These are phyloP conservation scores for Macadamia integrifolia DNA, from an alignment of 164 flowering plant species.

Conservation along the genomic window DNA sequence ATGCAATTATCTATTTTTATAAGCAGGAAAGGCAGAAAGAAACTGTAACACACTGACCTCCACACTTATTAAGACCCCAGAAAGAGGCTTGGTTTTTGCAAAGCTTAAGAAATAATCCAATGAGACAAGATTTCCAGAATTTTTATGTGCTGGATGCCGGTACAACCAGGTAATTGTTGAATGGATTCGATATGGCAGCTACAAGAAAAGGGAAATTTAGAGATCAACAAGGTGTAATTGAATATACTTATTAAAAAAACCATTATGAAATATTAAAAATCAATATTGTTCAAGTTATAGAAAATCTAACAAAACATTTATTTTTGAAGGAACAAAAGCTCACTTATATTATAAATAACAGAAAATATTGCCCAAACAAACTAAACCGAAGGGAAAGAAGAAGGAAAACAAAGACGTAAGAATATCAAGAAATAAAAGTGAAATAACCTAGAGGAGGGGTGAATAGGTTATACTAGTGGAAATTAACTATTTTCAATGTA, in stretches of 20 bases:
- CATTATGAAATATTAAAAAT: too few species aligned
- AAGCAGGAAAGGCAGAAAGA: too few species aligned
- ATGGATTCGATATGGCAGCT: constrained; percentile 33
- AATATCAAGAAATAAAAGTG: too few species aligned
- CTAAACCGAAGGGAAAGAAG: too few species aligned
- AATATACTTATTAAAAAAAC: too few species aligned
- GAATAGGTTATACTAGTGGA: too few species aligned
- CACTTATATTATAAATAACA: too few species aligned
- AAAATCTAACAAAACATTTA: background rate
- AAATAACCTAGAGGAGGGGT: too few species aligned
- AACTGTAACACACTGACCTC: constrained; percentile 23
- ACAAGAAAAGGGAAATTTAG: constrained; percentile 7
- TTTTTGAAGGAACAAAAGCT: background rate
- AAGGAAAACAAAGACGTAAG: too few species aligned
- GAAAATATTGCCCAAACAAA: too few species aligned
- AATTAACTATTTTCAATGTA: too few species aligned
- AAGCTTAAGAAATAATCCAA: constrained; percentile 29
- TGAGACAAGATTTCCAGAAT: constrained; percentile 27
- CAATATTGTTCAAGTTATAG: background rate
- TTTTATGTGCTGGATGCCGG: constrained; percentile 32
- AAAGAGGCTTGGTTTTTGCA: constrained; percentile 21
- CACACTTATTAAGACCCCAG: constrained; percentile 35
- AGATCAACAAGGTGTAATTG: background rate
- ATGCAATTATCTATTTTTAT: too few species aligned
- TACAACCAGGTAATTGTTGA: background rate